Evolutionary conservation across 2,329 filamentous ascomycete genomes (phyloP), one percentile per base, ranked within the genome.

Genomic region (Hypomyces perniciosus): DNA sequence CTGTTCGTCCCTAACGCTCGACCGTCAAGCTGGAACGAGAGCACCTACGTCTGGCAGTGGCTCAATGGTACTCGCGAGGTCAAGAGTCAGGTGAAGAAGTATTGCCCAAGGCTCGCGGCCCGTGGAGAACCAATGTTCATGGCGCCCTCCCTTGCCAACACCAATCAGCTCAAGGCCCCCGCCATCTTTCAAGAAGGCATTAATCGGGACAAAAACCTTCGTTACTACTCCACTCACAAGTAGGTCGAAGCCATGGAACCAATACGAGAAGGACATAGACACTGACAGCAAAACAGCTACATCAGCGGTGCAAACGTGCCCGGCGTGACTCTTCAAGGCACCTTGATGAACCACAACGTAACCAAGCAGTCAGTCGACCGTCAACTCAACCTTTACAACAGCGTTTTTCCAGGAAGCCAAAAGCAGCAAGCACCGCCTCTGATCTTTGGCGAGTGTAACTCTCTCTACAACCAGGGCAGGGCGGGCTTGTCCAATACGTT

Each of bases 401-500:
- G 64, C 28, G 71, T 83, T 30, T 64, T 66, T 3, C 28, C 31
- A 26, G 51, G 47, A 6, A 9, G 13, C 35, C 12, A 30, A 29
- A 26, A 30, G 6, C 37, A 53, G 38, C 26, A 46, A 6, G 20
- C 50, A 4, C 69, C 77, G 4, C 77, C 78, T 0, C 79, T 79
- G 55, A 78, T 83, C 54, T 68, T 84, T 1, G 79, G 79, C 54
- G 80, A 85, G 67, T 73, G 75, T 45, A 85, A 85, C 65, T 81
- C 77, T 6, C 72, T 85, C 8, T 84, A 79, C 65, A 79, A 80
- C 62, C 70, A 85, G 66, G 83, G 81, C 49, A 72, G 73, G 5
- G 78, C 81, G 0, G 81, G 81, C 0, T 68, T 85, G 13, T 83
- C 79, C 37, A 82, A 85, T 66, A 72, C 79, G 0, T 86, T 85